Evolutionary conservation across 768 basidiomycete species (phyloP), one percentile per base, ranked within the genome.

Genomic region (Amanita thiersii): DNA sequence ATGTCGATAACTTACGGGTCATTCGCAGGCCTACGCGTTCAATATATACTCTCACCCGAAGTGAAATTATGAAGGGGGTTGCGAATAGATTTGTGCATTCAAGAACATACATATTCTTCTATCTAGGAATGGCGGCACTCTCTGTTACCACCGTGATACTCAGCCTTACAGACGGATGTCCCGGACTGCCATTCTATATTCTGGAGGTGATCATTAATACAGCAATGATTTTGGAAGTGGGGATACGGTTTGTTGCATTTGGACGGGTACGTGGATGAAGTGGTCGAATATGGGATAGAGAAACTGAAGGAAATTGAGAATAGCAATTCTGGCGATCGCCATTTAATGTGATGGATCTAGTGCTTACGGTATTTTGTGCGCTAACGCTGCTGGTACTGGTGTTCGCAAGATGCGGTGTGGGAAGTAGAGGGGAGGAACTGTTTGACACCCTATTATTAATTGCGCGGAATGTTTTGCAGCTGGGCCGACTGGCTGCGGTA

Each of bases 321-420:
- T 56, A 93, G 91, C 86, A 91, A 89, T 96, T 96, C 68, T 93
- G 89, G 89, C 86, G 77, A 58, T 87, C 88, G n/a, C 80, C 81
- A 8, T 91, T 89, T 65, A 97, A 97, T 57, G 66, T 88, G 23
- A 70, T 93, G 52, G 93, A 97, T 57, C 72, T 96, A 11, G 74
- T 86, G 37, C 71, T 99, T 32, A 98, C 96, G 2, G 50, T 75
- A 20, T 88, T 99, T 64, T 98, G 94, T 56, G 82, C 78, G 3
- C 57, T 97, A 44, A 99, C 96, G 4, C 65, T 99, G 35, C 69
- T 93, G 23, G 78, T 98, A 14, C 77, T 98, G 35, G 78, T 86
- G 40, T 88, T 91, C 56, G 81, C 86, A n/a, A 80, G 84, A 37
- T 91, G 90, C 57, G 83, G 81, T 17, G 55, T 76, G 21, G 77